These are phyloP conservation scores for Phaffomyces opuntiae DNA, from an alignment of 805 yeast genomes.

Conservation along the genomic window DNA sequence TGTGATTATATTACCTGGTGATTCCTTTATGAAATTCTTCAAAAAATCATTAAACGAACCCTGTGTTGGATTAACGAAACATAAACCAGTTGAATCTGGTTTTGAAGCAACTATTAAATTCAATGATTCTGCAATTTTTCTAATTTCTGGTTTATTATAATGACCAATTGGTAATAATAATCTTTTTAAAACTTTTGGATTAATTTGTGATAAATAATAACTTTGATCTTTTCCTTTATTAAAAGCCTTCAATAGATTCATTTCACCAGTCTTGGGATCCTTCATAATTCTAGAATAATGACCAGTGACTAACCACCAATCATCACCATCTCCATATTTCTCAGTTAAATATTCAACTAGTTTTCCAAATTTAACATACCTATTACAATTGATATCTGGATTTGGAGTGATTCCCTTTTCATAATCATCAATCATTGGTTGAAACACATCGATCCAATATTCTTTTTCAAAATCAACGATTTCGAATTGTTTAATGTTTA, in stretches of 20 bases:
- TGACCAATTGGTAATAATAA: constrained; percentile 80
- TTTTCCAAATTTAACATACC: constrained; percentile 79
- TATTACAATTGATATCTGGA: constrained; percentile 89
- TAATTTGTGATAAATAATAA: constrained; percentile 72
- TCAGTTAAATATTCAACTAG: constrained; percentile 48
- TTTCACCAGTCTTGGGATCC: constrained; percentile 24
- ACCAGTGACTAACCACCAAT: constrained; percentile 89
- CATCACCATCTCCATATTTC: constrained; percentile 25
- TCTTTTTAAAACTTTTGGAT: constrained; percentile 35
- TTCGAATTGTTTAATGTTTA: constrained; percentile 57
- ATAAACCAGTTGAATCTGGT: constrained; percentile 91
- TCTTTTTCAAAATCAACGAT: constrained; percentile 82
- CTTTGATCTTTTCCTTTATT: constrained; percentile 78
- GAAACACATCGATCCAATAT: constrained; percentile 89
- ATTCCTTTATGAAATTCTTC: constrained; percentile 61
- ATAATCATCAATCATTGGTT: constrained; percentile 81
- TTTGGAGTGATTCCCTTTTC: constrained; percentile 79
- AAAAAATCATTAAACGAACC: constrained; percentile 71
- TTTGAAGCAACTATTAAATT: constrained; percentile 61
- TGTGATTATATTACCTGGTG: constrained; percentile 77
- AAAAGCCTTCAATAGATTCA: constrained; percentile 49
- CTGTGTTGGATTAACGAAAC: constrained; percentile 68
- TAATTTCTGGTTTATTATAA: constrained; percentile 63
- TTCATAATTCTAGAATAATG: constrained; percentile 59
- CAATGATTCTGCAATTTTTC: constrained; percentile 53